Evolutionary conservation across 805 yeast genomes (phyloP), one percentile per base, ranked within the genome.

Genomic region (Wickerhamiella brachini): DNA sequence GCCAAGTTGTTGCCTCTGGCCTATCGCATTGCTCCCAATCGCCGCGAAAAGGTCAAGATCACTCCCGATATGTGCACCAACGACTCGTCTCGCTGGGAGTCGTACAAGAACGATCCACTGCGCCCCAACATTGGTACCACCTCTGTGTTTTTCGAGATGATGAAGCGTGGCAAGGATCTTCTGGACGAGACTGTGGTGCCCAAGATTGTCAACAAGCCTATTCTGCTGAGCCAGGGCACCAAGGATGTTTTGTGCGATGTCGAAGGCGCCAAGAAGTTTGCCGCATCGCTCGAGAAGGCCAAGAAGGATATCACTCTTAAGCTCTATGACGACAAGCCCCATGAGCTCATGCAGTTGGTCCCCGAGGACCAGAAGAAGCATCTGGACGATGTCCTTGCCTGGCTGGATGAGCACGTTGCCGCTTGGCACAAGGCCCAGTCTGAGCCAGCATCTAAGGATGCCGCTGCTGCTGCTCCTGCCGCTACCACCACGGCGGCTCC

Each of bases 221-320:
- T 68, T 15, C 56, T 67, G 24, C 48, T 67, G 8, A 42, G 54
- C 41, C 68, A 63, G 45, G 72, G 71, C 24, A 52, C 77, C 81
- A 72, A 38, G 2, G 63, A 61, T 44, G 24, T n/a, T 17, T 44
- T 61, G 20, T 56, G 63, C 51, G 59, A 55, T 42, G 47, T 38
- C 24, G 50, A 43, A 13, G 55, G 54, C 26, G 34, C 59, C 6
- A 37, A 45, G 39, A 20, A 52, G 49, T 57, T 57, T 46, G 45
- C 53, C 45, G 43, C 49, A 3, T 17, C 46, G 29, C 54, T 49
- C 10, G 49, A 45, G 17, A 49, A 54, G 13, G 46, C 49, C 15
- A 61, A 58, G 50, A 59, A 59, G 49, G 62, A 59, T 51, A 59
- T 59, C 48, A 54, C 57, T 20, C 50, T 56, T n/a, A 50, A 54